These are phyloP conservation scores for Panaeolus papilionaceus DNA, from an alignment of 768 basidiomycete species.

Conservation along the genomic window DNA sequence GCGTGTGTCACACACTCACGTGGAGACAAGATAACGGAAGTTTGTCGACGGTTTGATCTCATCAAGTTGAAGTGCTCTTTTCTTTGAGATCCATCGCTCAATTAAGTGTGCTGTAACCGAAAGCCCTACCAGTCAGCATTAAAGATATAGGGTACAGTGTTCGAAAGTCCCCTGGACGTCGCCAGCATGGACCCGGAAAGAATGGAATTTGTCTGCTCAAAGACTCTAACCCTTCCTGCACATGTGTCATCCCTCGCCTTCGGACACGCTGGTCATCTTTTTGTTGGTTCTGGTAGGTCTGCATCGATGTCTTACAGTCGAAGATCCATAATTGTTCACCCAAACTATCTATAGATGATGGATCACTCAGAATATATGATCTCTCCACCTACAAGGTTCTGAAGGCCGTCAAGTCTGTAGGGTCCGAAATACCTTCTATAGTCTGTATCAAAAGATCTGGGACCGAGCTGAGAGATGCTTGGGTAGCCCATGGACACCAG, in stretches of 20 bases:
- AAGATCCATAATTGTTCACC: background rate
- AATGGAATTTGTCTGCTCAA: constrained; percentile 21
- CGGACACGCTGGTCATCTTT: constrained; percentile 53
- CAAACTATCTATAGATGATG: constrained; percentile 58
- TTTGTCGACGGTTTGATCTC: too few species aligned
- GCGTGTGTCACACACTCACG: background rate
- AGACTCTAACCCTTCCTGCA: constrained; percentile 29
- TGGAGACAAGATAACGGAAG: background rate
- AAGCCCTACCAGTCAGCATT: too few species aligned
- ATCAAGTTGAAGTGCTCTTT: too few species aligned
- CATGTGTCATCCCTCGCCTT: constrained; percentile 59
- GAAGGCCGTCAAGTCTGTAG: constrained; percentile 66
- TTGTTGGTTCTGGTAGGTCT: constrained; percentile 66
- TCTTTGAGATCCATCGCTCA: too few species aligned
- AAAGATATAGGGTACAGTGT: too few species aligned
- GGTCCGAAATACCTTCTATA: constrained; percentile 68
- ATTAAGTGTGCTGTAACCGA: too few species aligned
- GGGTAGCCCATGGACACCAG: constrained; percentile 69
- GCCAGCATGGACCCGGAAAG: background rate
- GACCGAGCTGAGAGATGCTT: constrained; percentile 54
- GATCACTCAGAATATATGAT: constrained; percentile 70
- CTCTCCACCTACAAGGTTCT: constrained; percentile 63
- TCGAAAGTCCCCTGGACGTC: background rate
- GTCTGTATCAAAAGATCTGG: constrained; percentile 48
- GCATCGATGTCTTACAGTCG: background rate